phyloP scores from a whole-genome alignment of 2,329 filamentous ascomycete species.

The Albifimbria verrucaria region DNA sequence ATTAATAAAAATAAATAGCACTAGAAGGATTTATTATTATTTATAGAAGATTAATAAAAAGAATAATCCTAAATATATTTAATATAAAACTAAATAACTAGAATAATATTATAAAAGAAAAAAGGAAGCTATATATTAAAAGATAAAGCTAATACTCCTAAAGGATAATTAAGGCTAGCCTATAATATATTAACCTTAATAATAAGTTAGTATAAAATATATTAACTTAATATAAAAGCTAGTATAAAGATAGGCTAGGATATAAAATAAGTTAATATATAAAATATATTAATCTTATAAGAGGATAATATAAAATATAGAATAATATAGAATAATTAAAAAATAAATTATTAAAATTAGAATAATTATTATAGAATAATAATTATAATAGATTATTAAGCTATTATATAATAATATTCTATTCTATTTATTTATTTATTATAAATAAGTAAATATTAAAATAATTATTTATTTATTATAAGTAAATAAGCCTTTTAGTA shows the following conservation, averaged over 20 bases:
- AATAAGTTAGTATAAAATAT: too few species aligned
- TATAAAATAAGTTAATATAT: not conserved
- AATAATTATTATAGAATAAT: not conserved
- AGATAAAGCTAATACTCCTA: not conserved
- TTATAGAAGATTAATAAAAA: not conserved
- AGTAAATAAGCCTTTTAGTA: not conserved
- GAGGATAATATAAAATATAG: not conserved
- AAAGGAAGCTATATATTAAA: not conserved
- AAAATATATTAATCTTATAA: not conserved
- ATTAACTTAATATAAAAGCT: not conserved
- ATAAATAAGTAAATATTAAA: too few species aligned
- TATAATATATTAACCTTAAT: too few species aligned
- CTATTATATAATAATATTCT: too few species aligned
- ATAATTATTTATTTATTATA: too few species aligned
- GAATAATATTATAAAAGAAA: too few species aligned
- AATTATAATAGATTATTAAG: not conserved
- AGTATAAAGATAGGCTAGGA: not conserved
- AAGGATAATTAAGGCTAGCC: too few species aligned
- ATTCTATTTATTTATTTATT: too few species aligned
- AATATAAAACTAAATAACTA: too few species aligned
- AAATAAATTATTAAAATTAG: too few species aligned
- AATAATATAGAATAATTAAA: not conserved
- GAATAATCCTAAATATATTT: too few species aligned
- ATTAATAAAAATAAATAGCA: not conserved
- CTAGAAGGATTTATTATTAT: not conserved